Conservation (phyloP, 192 early-diverging fungal genomes). For the Backusella mclennaniae region DNA sequence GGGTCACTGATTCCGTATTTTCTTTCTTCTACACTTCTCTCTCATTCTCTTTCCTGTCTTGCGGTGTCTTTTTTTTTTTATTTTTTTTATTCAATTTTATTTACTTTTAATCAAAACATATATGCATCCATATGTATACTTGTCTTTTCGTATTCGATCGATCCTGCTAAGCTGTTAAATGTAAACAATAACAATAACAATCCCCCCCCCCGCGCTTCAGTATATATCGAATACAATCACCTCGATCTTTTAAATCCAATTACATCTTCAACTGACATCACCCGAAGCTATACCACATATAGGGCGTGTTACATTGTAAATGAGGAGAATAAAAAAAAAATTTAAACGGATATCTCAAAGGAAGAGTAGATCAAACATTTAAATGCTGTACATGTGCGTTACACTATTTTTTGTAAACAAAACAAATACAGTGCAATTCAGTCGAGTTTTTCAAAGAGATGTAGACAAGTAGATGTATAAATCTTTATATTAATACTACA, state of each 20-base stretch:
- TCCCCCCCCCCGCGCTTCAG: not conserved
- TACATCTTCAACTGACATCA: not conserved
- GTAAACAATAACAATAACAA: not conserved
- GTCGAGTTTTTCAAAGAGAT: not conserved
- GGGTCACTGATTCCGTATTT: not conserved
- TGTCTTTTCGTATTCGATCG: not conserved
- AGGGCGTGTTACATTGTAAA: conserved; percentile 1
- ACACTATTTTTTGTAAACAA: conserved; percentile 5
- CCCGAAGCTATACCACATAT: not conserved
- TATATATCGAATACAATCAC: not conserved
- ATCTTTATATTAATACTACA: not conserved
- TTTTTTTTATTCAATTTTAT: not conserved
- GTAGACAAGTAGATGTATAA: not conserved
- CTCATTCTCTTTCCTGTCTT: not conserved
- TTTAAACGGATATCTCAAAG: not conserved
- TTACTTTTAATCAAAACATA: not conserved
- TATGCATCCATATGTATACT: not conserved
- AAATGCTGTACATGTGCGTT: conserved; percentile 4
- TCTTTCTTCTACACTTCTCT: not conserved
- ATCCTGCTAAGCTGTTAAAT: not conserved
- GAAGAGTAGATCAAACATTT: not conserved
- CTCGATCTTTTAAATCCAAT: not conserved
- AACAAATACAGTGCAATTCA: not conserved
- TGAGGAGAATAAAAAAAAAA: not conserved
- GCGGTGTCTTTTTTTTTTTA: not conserved